Evolutionary conservation across 306 rosid genomes (phyloP), one percentile per base, ranked within the genome.

Genomic region (Vigna reflexopilosa): DNA sequence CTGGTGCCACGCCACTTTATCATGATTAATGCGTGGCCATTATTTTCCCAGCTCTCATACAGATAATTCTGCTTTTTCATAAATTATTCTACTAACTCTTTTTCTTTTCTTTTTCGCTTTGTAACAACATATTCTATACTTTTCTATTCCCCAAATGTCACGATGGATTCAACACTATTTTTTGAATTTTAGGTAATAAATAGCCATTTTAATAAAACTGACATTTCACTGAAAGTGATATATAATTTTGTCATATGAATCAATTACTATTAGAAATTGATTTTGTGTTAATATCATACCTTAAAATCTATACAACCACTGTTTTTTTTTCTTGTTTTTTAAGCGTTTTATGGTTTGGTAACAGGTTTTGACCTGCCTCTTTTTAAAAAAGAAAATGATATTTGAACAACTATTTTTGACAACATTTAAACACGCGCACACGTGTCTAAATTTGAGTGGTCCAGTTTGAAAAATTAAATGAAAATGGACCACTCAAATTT

Each of bases 21-120:
- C 61, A n/a, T 20, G 57, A 52, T 34, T 56, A 72, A 72, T 77
- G 44, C 59, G 76, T 72, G 72, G 80, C 62, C n/a, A 22, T 4
- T 77, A 28, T 64, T 70, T 77, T 72, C 75, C 59, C 79, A 45
- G 26, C 38, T 38, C 30, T 7, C 20, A 0, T 44, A 45, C 10
- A 54, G 75, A 82, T 77, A 77, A 82, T 57, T 57, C 14, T n/a
- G 1, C 63, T 4, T 24, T 57, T 10, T 28, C 7, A 6, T 54
- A n/a, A 6, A 52, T 49, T 30, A 7, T 54, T 54, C 10, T n/a
- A 54, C 0, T 19, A 3, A 45, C 1, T 45, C 50, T 12, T 12
- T 9, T 54, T 17, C 26, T 54, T 52, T n/a, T 17, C 12, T 17
- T 54, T 50, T 50, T 15, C 5, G 0, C 17, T n/a, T 1, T 56